Conservation (phyloP, 2,329 filamentous ascomycete genomes). For the Neurospora sp. region DNA sequence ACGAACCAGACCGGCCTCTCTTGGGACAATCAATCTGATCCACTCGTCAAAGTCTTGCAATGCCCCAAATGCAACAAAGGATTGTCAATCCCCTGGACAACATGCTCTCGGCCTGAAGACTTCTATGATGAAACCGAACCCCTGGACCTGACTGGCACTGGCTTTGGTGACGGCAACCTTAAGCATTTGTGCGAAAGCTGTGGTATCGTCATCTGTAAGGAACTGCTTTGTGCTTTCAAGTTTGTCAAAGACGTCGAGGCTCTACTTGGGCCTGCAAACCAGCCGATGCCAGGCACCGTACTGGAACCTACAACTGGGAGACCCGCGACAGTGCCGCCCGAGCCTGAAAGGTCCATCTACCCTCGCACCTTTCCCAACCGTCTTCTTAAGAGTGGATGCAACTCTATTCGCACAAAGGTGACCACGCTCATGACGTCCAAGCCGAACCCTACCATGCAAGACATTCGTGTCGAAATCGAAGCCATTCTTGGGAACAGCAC, state of each 20-base stretch:
- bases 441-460: conserved; percentile 34
- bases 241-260: conserved; percentile 46
- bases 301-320: conserved; percentile 43
- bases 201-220: conserved; percentile 38
- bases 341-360: conserved; percentile 12
- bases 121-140: conserved; percentile 21
- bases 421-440: conserved; percentile 26
- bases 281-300: conserved; percentile 60
- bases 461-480: conserved; percentile 42
- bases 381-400: conserved; percentile 34
- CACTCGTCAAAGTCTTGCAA: conserved; percentile 32
- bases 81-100: conserved; percentile 50
- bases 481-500: conserved; percentile 27
- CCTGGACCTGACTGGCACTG: conserved; percentile 34
- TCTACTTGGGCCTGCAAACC: conserved; percentile 31
- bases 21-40: conserved; percentile 52
- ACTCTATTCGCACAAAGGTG: conserved; percentile 30
- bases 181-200: conserved; percentile 41
- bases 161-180: conserved; percentile 53
- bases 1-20: conserved; percentile 32
- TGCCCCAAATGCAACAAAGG: conserved; percentile 44
- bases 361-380: conserved; percentile 46
- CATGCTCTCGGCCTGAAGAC: conserved; percentile 28
- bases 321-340: conserved; percentile 26
- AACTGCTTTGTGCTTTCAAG: conserved; percentile 49